Percentiles rank a stretch among this genome's conserved stretches.
These are phyloP conservation scores for Aspergillus bridgeri DNA, from an alignment of 495 filamentous ascomycete genomes.

Conservation along the genomic window DNA sequence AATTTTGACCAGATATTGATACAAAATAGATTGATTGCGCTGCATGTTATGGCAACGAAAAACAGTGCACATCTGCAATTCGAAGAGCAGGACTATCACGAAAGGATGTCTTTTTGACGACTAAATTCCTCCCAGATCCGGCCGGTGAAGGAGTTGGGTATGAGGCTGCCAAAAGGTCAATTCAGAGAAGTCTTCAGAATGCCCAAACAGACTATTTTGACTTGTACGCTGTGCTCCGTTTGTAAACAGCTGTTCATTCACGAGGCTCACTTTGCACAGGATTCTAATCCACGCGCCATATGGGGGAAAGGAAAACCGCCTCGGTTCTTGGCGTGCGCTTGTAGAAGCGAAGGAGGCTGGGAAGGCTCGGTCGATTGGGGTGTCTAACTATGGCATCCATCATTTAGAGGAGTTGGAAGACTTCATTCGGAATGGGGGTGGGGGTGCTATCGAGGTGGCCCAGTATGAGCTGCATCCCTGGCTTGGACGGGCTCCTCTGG, in stretches of 20 bases:
- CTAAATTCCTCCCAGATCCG: neutral
- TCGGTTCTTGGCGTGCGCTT: constrained; percentile 48
- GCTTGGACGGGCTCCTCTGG: constrained; percentile 70
- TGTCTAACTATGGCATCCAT: constrained; percentile 55
- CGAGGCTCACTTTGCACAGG: constrained; percentile 9
- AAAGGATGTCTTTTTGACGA: neutral
- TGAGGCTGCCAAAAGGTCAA: neutral
- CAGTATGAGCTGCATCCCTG: constrained; percentile 90
- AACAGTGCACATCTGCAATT: neutral
- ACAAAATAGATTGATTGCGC: neutral
- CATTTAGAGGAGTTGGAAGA: constrained; percentile 61
- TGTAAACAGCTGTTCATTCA: neutral
- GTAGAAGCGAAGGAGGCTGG: constrained; percentile 51
- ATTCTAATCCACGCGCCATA: constrained; percentile 55
- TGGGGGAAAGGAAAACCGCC: constrained; percentile 45
- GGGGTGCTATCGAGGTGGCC: constrained; percentile 75
- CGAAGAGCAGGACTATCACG: neutral
- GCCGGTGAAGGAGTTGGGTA: neutral
- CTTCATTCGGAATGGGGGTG: constrained; percentile 68
- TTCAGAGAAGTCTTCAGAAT: neutral
- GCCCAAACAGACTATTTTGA: neutral
- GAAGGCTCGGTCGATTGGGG: constrained; percentile 47
- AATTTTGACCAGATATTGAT: too few relatives aligned
- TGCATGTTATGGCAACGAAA: neutral
- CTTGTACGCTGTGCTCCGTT: neutral